Conservation (phyloP, 2,329 filamentous ascomycete species). For the Colletotrichum coccodes region DNA sequence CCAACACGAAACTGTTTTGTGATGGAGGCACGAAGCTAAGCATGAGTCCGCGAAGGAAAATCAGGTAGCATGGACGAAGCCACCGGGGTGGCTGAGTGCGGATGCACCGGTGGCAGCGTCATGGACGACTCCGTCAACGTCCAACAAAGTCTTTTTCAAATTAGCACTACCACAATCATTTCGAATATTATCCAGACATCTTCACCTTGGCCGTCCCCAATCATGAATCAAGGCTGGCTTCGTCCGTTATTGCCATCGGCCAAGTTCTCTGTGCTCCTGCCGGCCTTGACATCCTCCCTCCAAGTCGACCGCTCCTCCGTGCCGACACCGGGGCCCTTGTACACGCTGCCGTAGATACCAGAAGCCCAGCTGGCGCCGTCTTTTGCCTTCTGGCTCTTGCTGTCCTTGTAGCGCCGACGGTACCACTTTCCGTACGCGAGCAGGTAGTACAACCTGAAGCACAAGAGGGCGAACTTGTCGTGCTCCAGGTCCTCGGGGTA, state of each 20-base stretch:
- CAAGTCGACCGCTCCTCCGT: slow-evolving; percentile 63
- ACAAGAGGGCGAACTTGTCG: slow-evolving; percentile 69
- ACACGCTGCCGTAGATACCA: slow-evolving; percentile 68
- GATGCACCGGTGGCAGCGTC: too few relatives aligned
- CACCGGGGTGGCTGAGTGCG: too few relatives aligned
- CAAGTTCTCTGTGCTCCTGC: slow-evolving; percentile 46
- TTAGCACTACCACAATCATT: not conserved
- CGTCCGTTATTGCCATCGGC: slow-evolving; percentile 44
- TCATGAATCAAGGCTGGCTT: slow-evolving; percentile 41
- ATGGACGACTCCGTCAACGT: too few relatives aligned
- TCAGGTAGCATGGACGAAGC: too few relatives aligned
- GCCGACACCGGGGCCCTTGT: slow-evolving; percentile 66
- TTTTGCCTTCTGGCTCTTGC: slow-evolving; percentile 48
- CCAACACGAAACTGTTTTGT: too few relatives aligned
- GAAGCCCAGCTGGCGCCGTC: slow-evolving; percentile 65
- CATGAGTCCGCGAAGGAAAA: too few relatives aligned
- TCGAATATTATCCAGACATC: not conserved
- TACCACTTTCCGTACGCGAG: slow-evolving; percentile 72
- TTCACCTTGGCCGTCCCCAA: accelerated
- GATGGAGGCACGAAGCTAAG: too few relatives aligned
- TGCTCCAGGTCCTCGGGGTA: slow-evolving; percentile 72
- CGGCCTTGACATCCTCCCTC: slow-evolving; percentile 49
- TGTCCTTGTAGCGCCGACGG: slow-evolving; percentile 45
- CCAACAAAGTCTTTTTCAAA: too few relatives aligned
- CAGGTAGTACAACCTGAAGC: slow-evolving; percentile 71